Conservation (phyloP, 176 grass and related monocot genomes). For the Triticum aestivum region DNA sequence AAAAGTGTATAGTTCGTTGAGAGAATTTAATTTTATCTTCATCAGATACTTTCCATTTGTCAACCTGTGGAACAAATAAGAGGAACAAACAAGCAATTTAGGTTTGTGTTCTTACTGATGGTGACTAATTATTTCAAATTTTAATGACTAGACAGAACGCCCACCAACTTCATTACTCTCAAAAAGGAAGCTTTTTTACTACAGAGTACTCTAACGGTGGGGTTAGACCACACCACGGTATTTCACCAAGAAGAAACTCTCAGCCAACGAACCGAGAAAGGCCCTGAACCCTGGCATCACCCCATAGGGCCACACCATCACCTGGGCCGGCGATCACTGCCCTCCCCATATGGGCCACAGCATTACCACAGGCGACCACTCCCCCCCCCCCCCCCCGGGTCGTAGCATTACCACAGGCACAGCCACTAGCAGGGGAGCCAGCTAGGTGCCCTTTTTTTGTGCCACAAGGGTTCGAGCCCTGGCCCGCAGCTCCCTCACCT, state of each 20-base stretch:
- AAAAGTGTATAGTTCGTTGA: slow-evolving; percentile 6
- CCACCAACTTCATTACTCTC: too few species aligned
- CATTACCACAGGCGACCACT: too few species aligned
- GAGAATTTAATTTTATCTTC: slow-evolving; percentile 39
- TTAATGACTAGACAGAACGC: neutral
- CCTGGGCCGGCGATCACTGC: neutral
- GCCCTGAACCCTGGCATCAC: too few species aligned
- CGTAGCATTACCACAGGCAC: neutral
- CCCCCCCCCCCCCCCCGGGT: too few species aligned
- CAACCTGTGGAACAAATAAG: slow-evolving; percentile 3
- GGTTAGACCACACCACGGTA: neutral
- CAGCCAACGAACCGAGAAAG: neutral
- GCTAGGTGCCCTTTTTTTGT: neutral
- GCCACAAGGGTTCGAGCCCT: neutral
- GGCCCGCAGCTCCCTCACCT: neutral
- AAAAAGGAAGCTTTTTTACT: neutral
- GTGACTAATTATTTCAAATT: neutral
- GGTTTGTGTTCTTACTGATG: neutral
- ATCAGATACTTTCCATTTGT: neutral
- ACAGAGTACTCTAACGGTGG: rapidly evolving
- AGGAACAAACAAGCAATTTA: neutral
- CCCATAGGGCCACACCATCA: neutral
- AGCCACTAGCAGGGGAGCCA: neutral
- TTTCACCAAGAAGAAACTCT: neutral
- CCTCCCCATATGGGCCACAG: neutral